phyloP scores from a whole-genome alignment of 306 rosid genomes.

The Oemleria cerasiformis region DNA sequence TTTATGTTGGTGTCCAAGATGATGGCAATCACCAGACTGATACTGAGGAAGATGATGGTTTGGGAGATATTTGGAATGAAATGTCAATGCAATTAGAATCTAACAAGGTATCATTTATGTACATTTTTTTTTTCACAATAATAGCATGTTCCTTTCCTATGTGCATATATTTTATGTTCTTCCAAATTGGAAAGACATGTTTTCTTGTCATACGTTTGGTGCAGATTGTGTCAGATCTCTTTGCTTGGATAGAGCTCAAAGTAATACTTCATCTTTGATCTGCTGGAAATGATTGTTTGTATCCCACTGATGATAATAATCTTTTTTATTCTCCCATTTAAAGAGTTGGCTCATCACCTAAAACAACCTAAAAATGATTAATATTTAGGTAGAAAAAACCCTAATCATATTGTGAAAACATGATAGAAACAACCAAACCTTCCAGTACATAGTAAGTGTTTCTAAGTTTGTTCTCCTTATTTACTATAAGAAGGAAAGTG shows the following conservation, averaged over 20 bases:
- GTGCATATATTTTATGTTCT: not conserved
- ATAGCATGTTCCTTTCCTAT: not conserved
- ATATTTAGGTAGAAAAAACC: not conserved
- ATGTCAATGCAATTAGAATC: slow-evolving; percentile 75
- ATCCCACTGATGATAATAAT: not conserved
- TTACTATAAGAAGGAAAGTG: not conserved
- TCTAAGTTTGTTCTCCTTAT: not conserved
- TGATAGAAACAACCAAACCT: not conserved
- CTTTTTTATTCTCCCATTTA: not conserved
- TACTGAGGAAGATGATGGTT: slow-evolving; percentile 61
- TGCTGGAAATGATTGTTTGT: not conserved
- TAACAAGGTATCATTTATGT: slow-evolving; percentile 54
- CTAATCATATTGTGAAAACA: not conserved
- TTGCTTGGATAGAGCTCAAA: not conserved
- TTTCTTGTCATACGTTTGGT: slow-evolving; percentile 10
- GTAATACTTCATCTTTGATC: not conserved
- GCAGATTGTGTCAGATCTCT: not conserved
- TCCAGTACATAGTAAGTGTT: not conserved
- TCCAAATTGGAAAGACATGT: slow-evolving; percentile 3
- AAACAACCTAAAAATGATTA: not conserved
- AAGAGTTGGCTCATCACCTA: not conserved
- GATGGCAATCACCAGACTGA: slow-evolving; percentile 35
- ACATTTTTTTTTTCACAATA: not conserved
- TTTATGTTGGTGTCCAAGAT: slow-evolving; percentile 62
- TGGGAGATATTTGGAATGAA: slow-evolving; percentile 81